These are phyloP conservation scores for Saxispiralis lemnorum DNA, from an alignment of 495 filamentous ascomycete genomes.

Conservation along the genomic window DNA sequence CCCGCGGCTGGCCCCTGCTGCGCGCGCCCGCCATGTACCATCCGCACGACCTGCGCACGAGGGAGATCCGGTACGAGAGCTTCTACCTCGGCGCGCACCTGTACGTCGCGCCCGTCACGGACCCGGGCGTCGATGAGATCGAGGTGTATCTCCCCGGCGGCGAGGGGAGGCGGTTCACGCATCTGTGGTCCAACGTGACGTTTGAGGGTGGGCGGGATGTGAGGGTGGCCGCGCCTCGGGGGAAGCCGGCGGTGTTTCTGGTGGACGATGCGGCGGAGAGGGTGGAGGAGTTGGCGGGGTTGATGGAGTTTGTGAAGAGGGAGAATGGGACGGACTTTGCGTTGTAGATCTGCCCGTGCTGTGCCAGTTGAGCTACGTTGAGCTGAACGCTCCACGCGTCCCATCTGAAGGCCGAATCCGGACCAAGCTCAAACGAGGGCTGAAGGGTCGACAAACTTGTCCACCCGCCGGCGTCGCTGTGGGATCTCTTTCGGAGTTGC, in stretches of 20 bases:
- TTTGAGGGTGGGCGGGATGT: background rate
- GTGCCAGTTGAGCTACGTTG: no score
- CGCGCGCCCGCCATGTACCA: conserved; percentile 3
- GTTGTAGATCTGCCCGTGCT: no score
- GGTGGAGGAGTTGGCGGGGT: background rate
- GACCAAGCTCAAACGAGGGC: no score
- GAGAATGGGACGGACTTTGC: conserved; percentile 1
- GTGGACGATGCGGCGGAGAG: background rate
- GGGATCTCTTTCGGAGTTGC: no score
- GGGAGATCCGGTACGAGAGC: conserved; percentile 1
- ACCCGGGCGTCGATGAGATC: background rate
- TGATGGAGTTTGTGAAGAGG: background rate
- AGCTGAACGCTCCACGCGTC: no score
- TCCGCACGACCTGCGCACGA: background rate
- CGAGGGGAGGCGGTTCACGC: background rate
- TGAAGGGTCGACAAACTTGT: no score
- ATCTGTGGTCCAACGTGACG: background rate
- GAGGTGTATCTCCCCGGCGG: background rate
- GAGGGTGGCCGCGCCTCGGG: background rate
- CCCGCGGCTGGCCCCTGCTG: conserved; percentile 1
- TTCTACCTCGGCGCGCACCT: conserved; percentile 2
- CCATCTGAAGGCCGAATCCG: no score
- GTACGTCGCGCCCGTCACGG: conserved; percentile 2
- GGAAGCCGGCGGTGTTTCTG: conserved; percentile 1
- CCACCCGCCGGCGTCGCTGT: no score